Evolutionary conservation across 768 basidiomycete species (phyloP).

Genomic region (Boletus subparvulus): DNA sequence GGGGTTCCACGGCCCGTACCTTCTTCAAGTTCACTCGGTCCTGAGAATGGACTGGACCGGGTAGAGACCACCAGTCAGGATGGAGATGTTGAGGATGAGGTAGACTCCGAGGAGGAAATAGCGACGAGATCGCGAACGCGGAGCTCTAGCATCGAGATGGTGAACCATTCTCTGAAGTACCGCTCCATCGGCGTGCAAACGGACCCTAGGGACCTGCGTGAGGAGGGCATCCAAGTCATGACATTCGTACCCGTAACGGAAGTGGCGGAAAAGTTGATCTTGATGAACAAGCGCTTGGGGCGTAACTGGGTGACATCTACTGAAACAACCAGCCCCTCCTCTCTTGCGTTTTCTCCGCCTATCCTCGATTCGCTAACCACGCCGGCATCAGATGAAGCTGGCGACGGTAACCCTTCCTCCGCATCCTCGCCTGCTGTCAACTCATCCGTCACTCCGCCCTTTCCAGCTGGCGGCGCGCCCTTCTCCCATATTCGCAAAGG

Average conservation of each 20-base stretch:
- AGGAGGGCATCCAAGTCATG: conserved; percentile 60
- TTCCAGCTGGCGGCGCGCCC: conserved; percentile 44
- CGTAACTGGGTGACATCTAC: conserved; percentile 20
- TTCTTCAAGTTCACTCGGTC: conserved; percentile 36
- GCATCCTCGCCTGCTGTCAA: conserved; percentile 41
- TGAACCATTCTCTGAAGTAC: conserved; percentile 43
- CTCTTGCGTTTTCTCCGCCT: conserved; percentile 1
- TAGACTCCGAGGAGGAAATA: conserved; percentile 51
- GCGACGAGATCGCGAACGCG: conserved; percentile 35
- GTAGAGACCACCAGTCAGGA: conserved; percentile 73
- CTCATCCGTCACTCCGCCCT: conserved; percentile 54
- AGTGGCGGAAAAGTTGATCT: conserved; percentile 22
- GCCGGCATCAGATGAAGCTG: conserved; percentile 7
- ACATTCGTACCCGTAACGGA: conserved; percentile 15
- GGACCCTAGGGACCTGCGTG: conserved; percentile 48
- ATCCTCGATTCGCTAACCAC: conserved; percentile 17
- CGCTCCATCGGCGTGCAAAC: conserved; percentile 74
- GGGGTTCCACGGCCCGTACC: conserved; percentile 53
- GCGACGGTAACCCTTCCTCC: conserved; percentile 4
- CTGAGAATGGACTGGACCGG: conserved; percentile 32
- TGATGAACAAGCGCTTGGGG: conserved; percentile 20
- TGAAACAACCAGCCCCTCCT: background rate
- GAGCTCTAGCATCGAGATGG: conserved; percentile 30
- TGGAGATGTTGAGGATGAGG: conserved; percentile 79
- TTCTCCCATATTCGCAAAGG: conserved; percentile 40